Base-by-base conservation (phyloP, 2,329 filamentous ascomycete genomes). In the Grosmannia clavigera region DNA sequence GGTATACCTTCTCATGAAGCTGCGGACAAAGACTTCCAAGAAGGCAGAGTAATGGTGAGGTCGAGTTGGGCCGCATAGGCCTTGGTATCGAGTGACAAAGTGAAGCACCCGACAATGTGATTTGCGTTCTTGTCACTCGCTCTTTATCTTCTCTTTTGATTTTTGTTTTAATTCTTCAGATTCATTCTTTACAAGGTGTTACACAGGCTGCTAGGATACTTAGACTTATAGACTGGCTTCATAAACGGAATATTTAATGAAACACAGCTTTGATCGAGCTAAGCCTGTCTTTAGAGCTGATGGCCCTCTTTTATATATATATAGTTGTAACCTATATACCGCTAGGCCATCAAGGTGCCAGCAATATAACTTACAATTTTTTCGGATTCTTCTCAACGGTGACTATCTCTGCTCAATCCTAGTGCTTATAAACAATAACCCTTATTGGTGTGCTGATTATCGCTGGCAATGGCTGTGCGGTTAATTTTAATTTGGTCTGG, bases 11-110 rank as follows among this genome's bases (percentile, higher is more conserved):
- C 65, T 78, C 51, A 78, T 78, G 75, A 78, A 77, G 69, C 69
- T 78, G 50, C 68, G 76, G 27, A 78, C 75, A 14, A 78, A 77
- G 71, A 71, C 72, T 4, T 75, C 75, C 3, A 78, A 78, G 70
- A 76, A 73, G 68, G 75, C 75, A 0, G 71, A 75, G 67, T 74
- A 69, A 61, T 5, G 10, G 14, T 27, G 48, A 3, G 46, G 22
- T 14, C 25, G 10, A 5, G 10, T 51, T 14, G 9, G 22, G 22
- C 4, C 14, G 22, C 22, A 27, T 9, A 14, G 27, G 27, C 43
- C 43, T n/a, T n/a, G 19, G 19, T 46, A n/a, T 46, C 7, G 43
- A 16, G 43, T 46, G 16, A 7, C 19, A 9, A n/a, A 7, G 7
- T 9, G 43, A 19, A 6, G 19, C 22, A n/a, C 19, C 19, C 43